Evolutionary conservation across 2,329 filamentous ascomycete genomes (phyloP).

Genomic region (Aureobasidium sp.): DNA sequence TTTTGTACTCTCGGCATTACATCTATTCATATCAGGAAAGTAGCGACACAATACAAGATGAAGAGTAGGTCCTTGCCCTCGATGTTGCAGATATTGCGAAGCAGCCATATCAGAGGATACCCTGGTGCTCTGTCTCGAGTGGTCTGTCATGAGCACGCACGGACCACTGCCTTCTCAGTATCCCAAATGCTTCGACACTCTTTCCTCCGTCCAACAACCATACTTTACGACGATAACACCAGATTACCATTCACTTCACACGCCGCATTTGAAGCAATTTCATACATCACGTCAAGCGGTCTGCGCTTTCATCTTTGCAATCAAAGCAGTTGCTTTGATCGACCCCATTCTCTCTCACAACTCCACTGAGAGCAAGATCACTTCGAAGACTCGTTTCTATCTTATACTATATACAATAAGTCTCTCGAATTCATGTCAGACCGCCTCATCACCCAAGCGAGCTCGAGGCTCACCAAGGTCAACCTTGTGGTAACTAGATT

Average conservation of each 20-base stretch:
- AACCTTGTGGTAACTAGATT: slow-evolving; percentile 7
- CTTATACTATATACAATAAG: no score
- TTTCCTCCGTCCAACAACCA: background rate
- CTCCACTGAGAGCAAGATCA: background rate
- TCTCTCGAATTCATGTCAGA: background rate
- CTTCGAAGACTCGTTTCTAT: no score
- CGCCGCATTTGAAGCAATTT: background rate
- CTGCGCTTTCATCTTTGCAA: background rate
- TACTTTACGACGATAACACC: background rate
- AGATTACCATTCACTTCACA: background rate
- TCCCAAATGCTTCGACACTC: background rate
- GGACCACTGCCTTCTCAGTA: background rate
- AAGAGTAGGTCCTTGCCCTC: no score
- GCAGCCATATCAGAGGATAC: background rate
- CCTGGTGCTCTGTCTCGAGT: no score
- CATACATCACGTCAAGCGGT: background rate
- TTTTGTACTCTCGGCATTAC: no score
- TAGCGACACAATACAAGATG: no score
- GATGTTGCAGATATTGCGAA: background rate
- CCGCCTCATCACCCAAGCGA: slow-evolving; percentile 10
- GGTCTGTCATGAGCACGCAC: background rate
- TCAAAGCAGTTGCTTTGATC: background rate
- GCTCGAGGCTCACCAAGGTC: slow-evolving; percentile 13
- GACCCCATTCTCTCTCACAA: background rate
- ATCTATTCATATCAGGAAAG: no score